A percentile compares a stretch with the other conserved stretches of the same genome.
phyloP scores from a whole-genome alignment of 495 filamentous ascomycete species.

The Aspergillus heteromorphus region DNA sequence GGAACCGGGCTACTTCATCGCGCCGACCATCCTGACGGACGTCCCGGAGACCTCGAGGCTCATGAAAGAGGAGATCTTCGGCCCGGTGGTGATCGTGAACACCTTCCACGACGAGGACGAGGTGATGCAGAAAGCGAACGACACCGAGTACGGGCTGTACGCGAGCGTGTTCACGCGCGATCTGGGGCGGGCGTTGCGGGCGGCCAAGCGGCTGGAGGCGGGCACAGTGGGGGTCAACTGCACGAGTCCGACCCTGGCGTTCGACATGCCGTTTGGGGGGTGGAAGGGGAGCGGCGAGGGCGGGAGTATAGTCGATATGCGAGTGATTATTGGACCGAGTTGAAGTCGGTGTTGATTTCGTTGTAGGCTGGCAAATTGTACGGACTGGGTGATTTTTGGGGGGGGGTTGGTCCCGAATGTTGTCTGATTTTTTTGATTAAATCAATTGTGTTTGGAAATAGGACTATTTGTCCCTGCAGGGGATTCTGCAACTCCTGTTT shows the following conservation, averaged over 20 bases:
- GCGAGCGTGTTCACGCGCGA: constrained; percentile 15
- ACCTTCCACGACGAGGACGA: constrained; percentile 53
- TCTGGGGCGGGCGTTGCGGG: constrained; percentile 11
- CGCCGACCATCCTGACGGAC: constrained; percentile 40
- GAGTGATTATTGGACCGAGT: background rate
- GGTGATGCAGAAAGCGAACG: constrained; percentile 44
- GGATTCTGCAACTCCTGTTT: too few species aligned
- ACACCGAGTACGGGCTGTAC: constrained; percentile 38
- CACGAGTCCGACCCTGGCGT: background rate
- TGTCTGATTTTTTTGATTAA: too few species aligned
- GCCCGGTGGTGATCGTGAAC: constrained; percentile 43
- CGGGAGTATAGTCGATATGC: background rate
- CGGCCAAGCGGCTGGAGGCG: constrained; percentile 14
- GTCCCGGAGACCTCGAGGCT: constrained; percentile 20
- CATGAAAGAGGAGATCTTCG: constrained; percentile 50
- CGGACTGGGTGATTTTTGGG: too few species aligned
- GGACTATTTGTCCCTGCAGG: too few species aligned
- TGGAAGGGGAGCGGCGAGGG: background rate
- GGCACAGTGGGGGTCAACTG: constrained; percentile 19
- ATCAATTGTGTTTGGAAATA: too few species aligned
- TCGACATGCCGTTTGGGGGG: background rate
- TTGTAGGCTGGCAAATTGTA: too few species aligned
- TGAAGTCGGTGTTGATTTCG: background rate
- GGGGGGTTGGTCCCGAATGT: background rate
- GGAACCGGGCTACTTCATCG: constrained; percentile 33